A percentile compares a stretch with the other conserved stretches of the same genome.
phyloP scores from a whole-genome alignment of 2,329 filamentous ascomycete genomes.

The Thielaviopsis ethacetica region DNA sequence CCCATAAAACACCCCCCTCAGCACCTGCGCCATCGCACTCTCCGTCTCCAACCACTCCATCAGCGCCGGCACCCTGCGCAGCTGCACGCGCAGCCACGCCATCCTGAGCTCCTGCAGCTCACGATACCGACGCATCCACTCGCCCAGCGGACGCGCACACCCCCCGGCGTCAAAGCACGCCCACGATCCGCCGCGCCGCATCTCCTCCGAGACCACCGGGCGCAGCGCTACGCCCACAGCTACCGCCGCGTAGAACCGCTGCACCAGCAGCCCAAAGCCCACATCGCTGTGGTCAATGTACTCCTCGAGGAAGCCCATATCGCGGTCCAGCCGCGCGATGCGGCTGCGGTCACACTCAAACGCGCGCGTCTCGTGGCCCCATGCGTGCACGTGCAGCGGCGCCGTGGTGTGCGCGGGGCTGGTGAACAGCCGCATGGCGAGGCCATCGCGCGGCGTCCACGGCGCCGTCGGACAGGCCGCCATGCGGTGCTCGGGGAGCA shows the following conservation, averaged over 20 bases:
- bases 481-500: conserved; percentile 2
- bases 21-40: neutral
- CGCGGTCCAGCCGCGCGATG: conserved; percentile 13
- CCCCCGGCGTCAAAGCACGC: neutral
- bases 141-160: neutral
- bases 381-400: neutral
- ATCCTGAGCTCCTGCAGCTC: conserved; percentile 11
- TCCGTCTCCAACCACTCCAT: neutral
- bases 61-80: neutral
- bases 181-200: conserved; percentile 12
- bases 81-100: neutral
- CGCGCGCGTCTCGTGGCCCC: neutral
- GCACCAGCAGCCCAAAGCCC: conserved; percentile 14
- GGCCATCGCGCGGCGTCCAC: neutral
- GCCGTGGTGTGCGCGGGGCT: conserved; percentile 1
- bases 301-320: conserved; percentile 15
- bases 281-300: conserved; percentile 14
- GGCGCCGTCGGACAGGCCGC: neutral
- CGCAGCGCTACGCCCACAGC: conserved; percentile 8
- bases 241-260: conserved; percentile 16
- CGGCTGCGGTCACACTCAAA: neutral
- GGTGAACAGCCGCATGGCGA: conserved; percentile 2
- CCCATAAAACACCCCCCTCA: neutral
- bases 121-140: conserved; percentile 15
- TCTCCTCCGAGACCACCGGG: neutral